Evolutionary conservation across 495 filamentous ascomycete genomes (phyloP), one percentile per base, ranked within the genome.

Genomic region (Talaromyces nanjingensis): DNA sequence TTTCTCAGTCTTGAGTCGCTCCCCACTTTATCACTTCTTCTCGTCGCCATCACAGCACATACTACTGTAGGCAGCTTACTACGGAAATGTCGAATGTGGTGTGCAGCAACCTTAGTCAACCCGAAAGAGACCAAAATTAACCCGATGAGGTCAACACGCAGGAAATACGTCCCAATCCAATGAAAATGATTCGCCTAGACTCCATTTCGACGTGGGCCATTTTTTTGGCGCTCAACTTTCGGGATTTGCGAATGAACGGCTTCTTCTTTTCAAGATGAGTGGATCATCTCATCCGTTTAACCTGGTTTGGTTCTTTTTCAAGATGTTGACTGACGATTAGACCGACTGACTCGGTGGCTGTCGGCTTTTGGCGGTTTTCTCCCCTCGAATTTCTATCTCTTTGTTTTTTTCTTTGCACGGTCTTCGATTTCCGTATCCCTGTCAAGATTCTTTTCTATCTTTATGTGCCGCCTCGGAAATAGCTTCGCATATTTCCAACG

Each of bases 391-490:
- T 20, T 29, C 52, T 55, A 9, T 29, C 29, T 29, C 22, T 25
- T 25, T 14, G 8, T 55, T 55, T 3, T 55, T 25, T 29, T 9
- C 9, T 24, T 55, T 25, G 52, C 25, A 1, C 25, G 18, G 22
- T 12, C 52, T 55, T 20, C 20, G 14, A 24, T 55, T 9, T 29
- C 18, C 22, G 22, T n/a, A 6, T 55, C 22, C 20, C 16, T 24
- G 22, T 47, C 42, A 20, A 47, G 4, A 47, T 47, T 55, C 52
- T 29, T 20, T 24, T 3, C 52, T 49, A 11, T 29, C 27, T 55
- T 55, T 55, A 27, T 55, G 20, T 55, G 52, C 52, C 25, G 52
- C 52, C 12, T 25, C 25, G 52, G 52, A 55, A 55, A 55, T 55
- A 29, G 22, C 12, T 18, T 55, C 52, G 52, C 52, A 55, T 55